These are phyloP conservation scores for Colletotrichum coccodes DNA, from an alignment of 2,329 filamentous ascomycete species.

Conservation along the genomic window DNA sequence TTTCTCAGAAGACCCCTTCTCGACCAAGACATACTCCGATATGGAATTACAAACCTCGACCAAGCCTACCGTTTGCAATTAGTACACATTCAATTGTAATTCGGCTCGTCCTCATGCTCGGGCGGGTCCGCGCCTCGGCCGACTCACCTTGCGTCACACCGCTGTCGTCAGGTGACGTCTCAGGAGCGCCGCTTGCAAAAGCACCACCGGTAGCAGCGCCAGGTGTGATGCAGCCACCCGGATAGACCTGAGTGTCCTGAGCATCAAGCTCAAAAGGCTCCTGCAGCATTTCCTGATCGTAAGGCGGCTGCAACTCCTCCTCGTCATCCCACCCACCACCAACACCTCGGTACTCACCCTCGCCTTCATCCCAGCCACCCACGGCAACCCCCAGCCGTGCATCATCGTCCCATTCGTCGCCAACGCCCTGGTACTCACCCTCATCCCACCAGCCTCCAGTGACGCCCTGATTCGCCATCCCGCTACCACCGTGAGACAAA, in stretches of 20 bases:
- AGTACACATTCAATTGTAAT: background rate
- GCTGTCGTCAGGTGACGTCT: background rate
- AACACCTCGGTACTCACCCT: background rate
- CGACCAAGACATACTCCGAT: background rate
- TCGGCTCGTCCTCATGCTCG: background rate
- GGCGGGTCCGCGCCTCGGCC: background rate
- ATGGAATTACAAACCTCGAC: background rate
- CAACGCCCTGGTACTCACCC: background rate
- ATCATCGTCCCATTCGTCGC: background rate
- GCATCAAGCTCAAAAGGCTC: background rate
- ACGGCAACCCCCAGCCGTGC: background rate
- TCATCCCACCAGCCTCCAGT: background rate
- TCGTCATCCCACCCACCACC: background rate
- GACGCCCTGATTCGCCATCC: background rate
- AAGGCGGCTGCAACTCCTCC: background rate
- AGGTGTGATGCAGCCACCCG: background rate
- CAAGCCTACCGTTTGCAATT: background rate
- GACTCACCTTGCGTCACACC: slow-evolving; percentile 2
- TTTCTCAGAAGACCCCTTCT: background rate
- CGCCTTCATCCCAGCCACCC: background rate
- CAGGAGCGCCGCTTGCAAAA: background rate
- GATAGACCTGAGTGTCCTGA: background rate
- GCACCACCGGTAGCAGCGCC: background rate
- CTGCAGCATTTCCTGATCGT: background rate
- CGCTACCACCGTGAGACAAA: background rate